Percentiles rank a stretch among this genome's conserved stretches.
phyloP scores from a whole-genome alignment of 129 eudicot genomes.

The Flaveria linearis region DNA sequence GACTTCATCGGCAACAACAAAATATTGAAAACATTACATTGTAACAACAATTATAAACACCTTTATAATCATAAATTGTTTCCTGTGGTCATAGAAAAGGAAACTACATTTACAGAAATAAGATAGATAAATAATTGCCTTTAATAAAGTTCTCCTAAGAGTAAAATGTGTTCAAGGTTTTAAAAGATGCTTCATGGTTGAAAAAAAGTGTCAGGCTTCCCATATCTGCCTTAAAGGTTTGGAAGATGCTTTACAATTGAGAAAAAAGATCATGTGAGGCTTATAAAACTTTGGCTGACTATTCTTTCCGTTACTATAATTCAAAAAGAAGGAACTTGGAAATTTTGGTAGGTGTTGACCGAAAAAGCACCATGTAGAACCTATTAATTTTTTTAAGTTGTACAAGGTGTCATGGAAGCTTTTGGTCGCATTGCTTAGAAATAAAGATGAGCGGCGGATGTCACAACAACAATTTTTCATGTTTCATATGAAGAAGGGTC shows the following conservation, averaged over 20 bases:
- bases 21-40: not conserved
- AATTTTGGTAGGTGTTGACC: too few species aligned
- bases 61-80: not conserved
- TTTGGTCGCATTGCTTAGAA: too few species aligned
- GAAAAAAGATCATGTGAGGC: not conserved
- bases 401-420: too few species aligned
- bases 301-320: too few species aligned
- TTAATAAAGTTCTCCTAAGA: not conserved
- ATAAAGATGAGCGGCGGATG: too few species aligned
- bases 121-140: not conserved
- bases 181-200: not conserved
- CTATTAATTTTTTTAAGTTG: too few species aligned
- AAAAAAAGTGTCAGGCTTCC: not conserved
- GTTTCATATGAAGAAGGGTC: too few species aligned
- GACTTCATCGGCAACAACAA: constrained; percentile 5
- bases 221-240: not conserved
- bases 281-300: too few species aligned
- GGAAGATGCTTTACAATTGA: not conserved
- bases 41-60: not conserved
- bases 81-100: not conserved
- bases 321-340: too few species aligned
- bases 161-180: not conserved
- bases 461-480: too few species aligned
- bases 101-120: not conserved
- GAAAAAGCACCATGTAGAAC: too few species aligned